Evolutionary conservation across 352 stramenopile genomes (phyloP).

Genomic region (Aphanomyces stellatus): DNA sequence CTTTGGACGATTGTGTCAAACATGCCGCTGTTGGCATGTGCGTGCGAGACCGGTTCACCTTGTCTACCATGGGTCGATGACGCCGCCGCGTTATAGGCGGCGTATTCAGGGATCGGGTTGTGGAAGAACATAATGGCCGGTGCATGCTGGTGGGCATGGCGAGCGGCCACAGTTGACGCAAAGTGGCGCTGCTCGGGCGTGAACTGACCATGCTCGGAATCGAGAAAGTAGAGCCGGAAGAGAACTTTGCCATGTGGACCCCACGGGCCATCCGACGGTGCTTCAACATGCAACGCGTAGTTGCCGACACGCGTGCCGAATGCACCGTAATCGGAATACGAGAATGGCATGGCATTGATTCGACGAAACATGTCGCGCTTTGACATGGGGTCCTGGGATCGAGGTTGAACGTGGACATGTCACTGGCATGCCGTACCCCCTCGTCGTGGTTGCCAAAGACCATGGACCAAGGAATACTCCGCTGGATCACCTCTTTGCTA

Average conservation of each 20-base stretch:
- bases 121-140: constrained; percentile 61
- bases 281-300: constrained; percentile 40
- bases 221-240: constrained; percentile 60
- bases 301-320: constrained; percentile 33
- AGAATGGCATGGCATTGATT: constrained; percentile 29
- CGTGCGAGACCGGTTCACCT: constrained; percentile 31
- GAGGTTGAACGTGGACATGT: background rate
- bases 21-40: constrained; percentile 35
- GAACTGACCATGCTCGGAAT: constrained; percentile 49
- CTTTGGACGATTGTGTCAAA: constrained; percentile 33
- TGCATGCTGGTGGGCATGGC: constrained; percentile 18
- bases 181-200: constrained; percentile 42
- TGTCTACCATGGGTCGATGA: constrained; percentile 25
- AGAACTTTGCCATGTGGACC: constrained; percentile 24
- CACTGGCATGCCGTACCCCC: constrained; percentile 14
- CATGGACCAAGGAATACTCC: constrained; percentile 42
- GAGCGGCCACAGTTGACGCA: constrained; percentile 27
- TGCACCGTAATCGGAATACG: constrained; percentile 36
- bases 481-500: constrained; percentile 27
- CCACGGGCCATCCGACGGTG: constrained; percentile 29
- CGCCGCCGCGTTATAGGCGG: background rate
- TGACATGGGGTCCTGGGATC: constrained; percentile 24
- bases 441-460: constrained; percentile 61
- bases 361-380: constrained; percentile 32
- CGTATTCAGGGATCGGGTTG: constrained; percentile 47